Evolutionary conservation across 192 early-diverging fungal species (phyloP).

Genomic region (Thamnidium elegans): DNA sequence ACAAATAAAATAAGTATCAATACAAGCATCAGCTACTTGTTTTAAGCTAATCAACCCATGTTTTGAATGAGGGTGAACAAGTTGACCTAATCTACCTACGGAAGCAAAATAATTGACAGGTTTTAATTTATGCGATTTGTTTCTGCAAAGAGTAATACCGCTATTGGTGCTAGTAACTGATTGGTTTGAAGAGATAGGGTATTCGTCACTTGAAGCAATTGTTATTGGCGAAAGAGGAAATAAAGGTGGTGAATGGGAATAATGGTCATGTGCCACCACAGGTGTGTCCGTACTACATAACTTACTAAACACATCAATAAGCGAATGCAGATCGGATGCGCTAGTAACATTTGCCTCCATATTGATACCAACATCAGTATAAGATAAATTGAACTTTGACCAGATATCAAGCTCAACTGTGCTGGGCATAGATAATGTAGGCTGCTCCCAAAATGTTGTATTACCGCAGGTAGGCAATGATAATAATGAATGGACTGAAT

Average conservation of each 20-base stretch:
- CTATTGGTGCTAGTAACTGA: conserved; percentile 6
- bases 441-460: conserved; percentile 1
- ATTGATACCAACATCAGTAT: conserved; percentile 26
- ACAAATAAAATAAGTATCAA: conserved; percentile 34
- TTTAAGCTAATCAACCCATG: conserved; percentile 13
- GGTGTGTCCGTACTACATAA: conserved; percentile 9
- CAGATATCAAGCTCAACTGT: conserved; percentile 1
- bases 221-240: conserved; percentile 8
- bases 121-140: conserved; percentile 21
- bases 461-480: neutral
- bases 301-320: conserved; percentile 32
- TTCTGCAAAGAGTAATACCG: conserved; percentile 19
- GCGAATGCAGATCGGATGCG: conserved; percentile 29
- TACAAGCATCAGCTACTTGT: conserved; percentile 30
- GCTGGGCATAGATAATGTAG: neutral
- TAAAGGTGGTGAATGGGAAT: neutral
- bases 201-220: neutral
- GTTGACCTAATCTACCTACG: conserved; percentile 10
- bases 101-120: conserved; percentile 29
- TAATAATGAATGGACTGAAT: neutral
- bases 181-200: conserved; percentile 4
- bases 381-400: conserved; percentile 30
- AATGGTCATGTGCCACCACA: no score
- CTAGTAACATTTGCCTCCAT: conserved; percentile 35
- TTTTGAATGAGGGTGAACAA: conserved; percentile 1